Evolutionary conservation across 352 stramenopile species (phyloP), one percentile per base, ranked within the genome.

Genomic region (Globisporangium splendens): DNA sequence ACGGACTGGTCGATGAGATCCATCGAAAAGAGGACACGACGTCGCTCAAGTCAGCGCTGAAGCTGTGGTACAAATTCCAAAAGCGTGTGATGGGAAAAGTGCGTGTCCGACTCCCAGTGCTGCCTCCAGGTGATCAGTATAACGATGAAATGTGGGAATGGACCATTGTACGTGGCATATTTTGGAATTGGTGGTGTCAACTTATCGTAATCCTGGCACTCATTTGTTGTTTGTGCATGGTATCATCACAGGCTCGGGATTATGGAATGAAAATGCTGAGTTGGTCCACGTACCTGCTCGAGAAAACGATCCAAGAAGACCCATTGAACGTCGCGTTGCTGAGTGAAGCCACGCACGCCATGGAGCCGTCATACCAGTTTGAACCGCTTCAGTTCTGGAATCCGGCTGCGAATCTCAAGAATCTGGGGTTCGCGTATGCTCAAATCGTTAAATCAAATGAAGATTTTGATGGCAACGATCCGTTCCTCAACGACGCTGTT

Each of bases 401-500:
- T 17, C 56, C 73, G 4, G 76, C 69, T 6, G 73, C 72, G 1
- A 85, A 86, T 44, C 70, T 96, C 20, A 98, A 98, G 74, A 98
- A 98, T 68, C 64, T 97, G 13, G 95, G 93, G 20, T 67, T 98
- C 2, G 92, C 84, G 21, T 98, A 98, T 54, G 88, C 97, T 39
- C 87, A 98, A 67, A 96, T 98, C 17, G 83, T 98, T 42, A 88
- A 86, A 56, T 85, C 83, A n/a, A 79, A 62, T n/a, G 39, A 82
- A 15, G 72, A 83, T 12, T 89, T 88, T 60, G 35, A 22, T 10
- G 59, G 39, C 3, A 20, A n/a, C 2, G 77, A 89, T 54, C 69
- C 75, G 18, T 86, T 85, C 54, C 69, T 77, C 35, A 88, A 86
- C 47, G 66, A 60, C 2, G 63, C 66, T 5, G 77, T 87, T 3